These are phyloP conservation scores for Dipodascus albidus DNA, from an alignment of 805 yeast genomes.

Conservation along the genomic window DNA sequence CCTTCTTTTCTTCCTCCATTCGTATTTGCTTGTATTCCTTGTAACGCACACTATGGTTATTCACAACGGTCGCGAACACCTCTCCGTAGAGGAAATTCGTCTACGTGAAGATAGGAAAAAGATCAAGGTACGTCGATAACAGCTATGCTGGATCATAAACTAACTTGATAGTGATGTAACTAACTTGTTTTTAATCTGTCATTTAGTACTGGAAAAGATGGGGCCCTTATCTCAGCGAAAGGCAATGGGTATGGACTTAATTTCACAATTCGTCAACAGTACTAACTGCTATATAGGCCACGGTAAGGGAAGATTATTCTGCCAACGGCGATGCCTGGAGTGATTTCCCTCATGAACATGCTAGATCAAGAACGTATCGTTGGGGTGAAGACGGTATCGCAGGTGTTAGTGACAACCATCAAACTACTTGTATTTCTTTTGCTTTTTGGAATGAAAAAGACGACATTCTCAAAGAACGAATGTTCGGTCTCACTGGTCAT, in stretches of 20 bases:
- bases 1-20: neutral
- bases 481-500: slow-evolving; percentile 82
- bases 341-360: slow-evolving; percentile 75
- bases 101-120: slow-evolving; percentile 30
- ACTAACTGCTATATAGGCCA: no score
- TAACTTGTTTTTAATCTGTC: neutral
- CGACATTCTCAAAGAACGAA: slow-evolving; percentile 69
- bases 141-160: neutral
- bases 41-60: slow-evolving; percentile 11
- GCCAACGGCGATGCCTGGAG: slow-evolving; percentile 84
- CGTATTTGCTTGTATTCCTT: neutral
- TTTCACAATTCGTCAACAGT: no score
- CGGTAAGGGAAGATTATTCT: slow-evolving; percentile 73
- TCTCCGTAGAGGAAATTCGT: slow-evolving; percentile 30
- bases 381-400: slow-evolving; percentile 97
- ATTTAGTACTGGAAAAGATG: slow-evolving; percentile 68
- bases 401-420: slow-evolving; percentile 80
- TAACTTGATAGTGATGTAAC: neutral
- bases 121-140: slow-evolving; percentile 2
- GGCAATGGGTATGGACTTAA: slow-evolving; percentile 53
- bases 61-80: slow-evolving; percentile 15
- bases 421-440: slow-evolving; percentile 60
- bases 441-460: slow-evolving; percentile 91
- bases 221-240: slow-evolving; percentile 86
- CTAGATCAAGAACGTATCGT: slow-evolving; percentile 67